A percentile compares a stretch with the other conserved stretches of the same genome.
Conservation (phyloP, 805 yeast species). For the Wickerhamiella slavikovae region DNA sequence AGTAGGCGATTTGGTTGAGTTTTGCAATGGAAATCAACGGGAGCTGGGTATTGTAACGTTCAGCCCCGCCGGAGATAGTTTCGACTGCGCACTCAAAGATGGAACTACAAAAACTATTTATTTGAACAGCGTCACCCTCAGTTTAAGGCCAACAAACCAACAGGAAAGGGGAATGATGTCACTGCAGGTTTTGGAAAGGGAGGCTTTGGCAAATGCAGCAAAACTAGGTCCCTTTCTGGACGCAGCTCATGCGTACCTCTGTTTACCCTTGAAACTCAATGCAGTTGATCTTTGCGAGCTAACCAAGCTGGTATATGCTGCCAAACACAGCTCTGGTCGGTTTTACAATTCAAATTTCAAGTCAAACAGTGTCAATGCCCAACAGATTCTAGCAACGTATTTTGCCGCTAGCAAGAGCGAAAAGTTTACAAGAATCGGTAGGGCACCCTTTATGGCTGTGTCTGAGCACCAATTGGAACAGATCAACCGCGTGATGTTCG, state of each 20-base stretch:
- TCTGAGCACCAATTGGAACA: neutral
- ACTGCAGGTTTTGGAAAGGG: neutral
- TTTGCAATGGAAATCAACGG: neutral
- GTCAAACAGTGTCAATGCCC: neutral
- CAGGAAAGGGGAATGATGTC: neutral
- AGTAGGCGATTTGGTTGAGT: neutral
- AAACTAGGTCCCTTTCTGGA: neutral
- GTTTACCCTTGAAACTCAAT: neutral
- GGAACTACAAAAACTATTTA: neutral
- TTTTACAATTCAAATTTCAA: neutral
- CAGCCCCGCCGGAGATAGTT: neutral
- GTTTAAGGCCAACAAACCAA: neutral
- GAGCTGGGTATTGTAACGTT: neutral
- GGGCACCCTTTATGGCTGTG: neutral
- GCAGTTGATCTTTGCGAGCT: slow-evolving; percentile 1
- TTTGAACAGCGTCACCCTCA: neutral
- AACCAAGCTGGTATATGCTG: neutral
- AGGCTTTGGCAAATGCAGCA: neutral
- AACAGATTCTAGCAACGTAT: neutral
- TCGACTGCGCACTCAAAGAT: neutral
- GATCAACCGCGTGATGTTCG: neutral
- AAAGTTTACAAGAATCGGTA: neutral
- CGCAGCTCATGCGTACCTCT: neutral
- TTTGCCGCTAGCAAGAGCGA: neutral
- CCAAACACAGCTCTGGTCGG: neutral